A percentile compares a stretch with the other conserved stretches of the same genome.
Conservation (phyloP, 345 rosid genomes). For the Geranium rotundifolium region DNA sequence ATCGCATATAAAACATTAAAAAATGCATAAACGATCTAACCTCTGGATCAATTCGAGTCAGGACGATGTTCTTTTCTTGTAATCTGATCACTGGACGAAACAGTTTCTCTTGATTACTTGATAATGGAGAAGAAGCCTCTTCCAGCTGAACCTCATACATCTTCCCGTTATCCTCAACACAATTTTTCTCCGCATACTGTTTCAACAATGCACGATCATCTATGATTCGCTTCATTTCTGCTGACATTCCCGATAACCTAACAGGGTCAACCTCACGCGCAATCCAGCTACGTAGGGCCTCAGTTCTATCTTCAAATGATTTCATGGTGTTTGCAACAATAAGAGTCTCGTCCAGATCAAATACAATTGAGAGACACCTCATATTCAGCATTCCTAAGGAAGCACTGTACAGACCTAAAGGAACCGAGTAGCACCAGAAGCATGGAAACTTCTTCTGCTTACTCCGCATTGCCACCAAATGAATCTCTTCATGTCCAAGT, state of each 20-base stretch:
- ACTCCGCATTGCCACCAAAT: constrained; percentile 98
- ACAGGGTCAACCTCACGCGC: constrained; percentile 61
- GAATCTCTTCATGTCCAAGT: constrained; percentile 79
- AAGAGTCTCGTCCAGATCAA: constrained; percentile 92
- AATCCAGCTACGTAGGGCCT: constrained; percentile 67
- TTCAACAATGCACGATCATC: constrained; percentile 78
- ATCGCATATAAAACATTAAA: not conserved
- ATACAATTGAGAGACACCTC: constrained; percentile 82
- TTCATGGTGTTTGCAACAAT: constrained; percentile 96
- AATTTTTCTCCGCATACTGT: constrained; percentile 73
- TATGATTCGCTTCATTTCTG: constrained; percentile 54
- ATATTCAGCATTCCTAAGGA: constrained; percentile 73
- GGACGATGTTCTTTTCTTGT: constrained; percentile 66
- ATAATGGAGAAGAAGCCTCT: constrained; percentile 54
- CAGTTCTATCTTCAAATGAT: constrained; percentile 86
- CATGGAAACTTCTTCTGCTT: constrained; percentile 95
- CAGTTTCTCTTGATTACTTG: constrained; percentile 57
- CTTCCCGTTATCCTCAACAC: constrained; percentile 59
- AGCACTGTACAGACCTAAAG: constrained; percentile 57
- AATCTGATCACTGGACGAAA: constrained; percentile 78
- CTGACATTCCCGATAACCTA: constrained; percentile 59
- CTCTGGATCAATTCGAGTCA: constrained; percentile 97
- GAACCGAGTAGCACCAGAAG: constrained; percentile 88
- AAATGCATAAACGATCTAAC: constrained; percentile 26
- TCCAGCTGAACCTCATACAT: constrained; percentile 61